Evolutionary conservation across 768 basidiomycete genomes (phyloP), one percentile per base, ranked within the genome.

Genomic region (Amanita phalloides): DNA sequence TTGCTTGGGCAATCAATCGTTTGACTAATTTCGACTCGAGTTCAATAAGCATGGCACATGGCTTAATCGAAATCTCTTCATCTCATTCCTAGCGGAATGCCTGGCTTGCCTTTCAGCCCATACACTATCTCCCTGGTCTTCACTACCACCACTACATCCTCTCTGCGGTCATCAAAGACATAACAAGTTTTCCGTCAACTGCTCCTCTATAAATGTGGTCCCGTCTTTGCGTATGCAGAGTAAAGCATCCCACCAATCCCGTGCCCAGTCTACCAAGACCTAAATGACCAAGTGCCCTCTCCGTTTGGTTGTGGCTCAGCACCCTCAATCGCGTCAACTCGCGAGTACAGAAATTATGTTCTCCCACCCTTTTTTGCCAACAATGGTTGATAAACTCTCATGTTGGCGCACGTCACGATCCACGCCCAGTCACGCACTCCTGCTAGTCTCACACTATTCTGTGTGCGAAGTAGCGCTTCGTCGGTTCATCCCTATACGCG

Each of bases 181-280:
- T 1, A 83, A 96, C 72, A 99, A 99, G 66, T 99, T 99, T 67
- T 97, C 94, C 59, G 87, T 86, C 36, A 96, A 99, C 61, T 93
- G 87, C 68, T 77, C 98, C 68, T 98, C 25, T 99, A 99, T 66
- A 93, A 90, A 59, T 79, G 89, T 11, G 96, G 96, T 0, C 93
- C 95, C 2, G 89, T 95, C 1, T 98, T 97, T 65, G 72, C 84
- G 3, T 96, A 99, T 65, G 94, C 96, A 8, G 94, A 97, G 92
- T 97, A 63, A 60, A 17, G 17, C 17, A 0, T 17, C 17, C 17
- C n/a, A n/a, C 17, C 17, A 17, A 17, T 17, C 17, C 17, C 17
- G 20, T 81, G 90, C 55, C 95, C 96, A 0, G 84, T 86, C 3
- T 98, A 97, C 60, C 85, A 90, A 70, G 17, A 94, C 58, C 76